Percentiles rank a stretch among this genome's conserved stretches.
phyloP scores from a whole-genome alignment of 306 rosid genomes.

The Castanospermum australe region DNA sequence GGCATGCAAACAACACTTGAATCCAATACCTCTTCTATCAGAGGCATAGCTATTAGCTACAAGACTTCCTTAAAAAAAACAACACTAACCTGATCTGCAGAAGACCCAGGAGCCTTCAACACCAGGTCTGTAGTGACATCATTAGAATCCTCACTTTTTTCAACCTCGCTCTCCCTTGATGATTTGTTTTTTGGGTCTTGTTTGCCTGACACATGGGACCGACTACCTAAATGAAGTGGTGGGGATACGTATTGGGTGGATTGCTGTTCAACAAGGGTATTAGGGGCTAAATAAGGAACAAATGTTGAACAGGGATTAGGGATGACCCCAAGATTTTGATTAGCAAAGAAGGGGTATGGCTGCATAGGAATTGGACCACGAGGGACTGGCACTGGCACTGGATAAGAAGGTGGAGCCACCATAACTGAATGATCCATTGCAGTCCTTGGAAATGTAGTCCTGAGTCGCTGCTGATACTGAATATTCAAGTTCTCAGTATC shows the following conservation, averaged over 20 bases:
- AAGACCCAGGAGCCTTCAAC: slow-evolving; percentile 78
- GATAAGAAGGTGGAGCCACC: slow-evolving; percentile 74
- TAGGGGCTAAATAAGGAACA: slow-evolving; percentile 65
- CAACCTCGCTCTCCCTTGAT: slow-evolving; percentile 54
- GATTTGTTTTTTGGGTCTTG: slow-evolving; percentile 58
- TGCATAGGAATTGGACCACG: slow-evolving; percentile 75
- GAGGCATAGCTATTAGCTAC: slow-evolving; percentile 4
- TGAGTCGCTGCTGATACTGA: slow-evolving; percentile 84
- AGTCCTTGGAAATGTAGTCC: slow-evolving; percentile 81
- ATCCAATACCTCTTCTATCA: slow-evolving; percentile 1
- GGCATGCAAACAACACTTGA: background rate
- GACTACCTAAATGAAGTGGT: slow-evolving; percentile 48
- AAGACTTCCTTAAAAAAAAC: background rate
- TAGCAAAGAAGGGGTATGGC: slow-evolving; percentile 68
- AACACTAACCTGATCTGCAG: slow-evolving; percentile 67
- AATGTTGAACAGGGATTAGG: slow-evolving; percentile 75
- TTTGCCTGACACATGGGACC: slow-evolving; percentile 46
- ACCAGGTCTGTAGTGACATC: slow-evolving; percentile 69
- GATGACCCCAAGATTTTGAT: slow-evolving; percentile 66
- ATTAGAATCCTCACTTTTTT: slow-evolving; percentile 51
- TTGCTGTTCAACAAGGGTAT: slow-evolving; percentile 64
- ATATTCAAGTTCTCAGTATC: slow-evolving; percentile 75
- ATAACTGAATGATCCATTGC: slow-evolving; percentile 79
- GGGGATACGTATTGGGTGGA: slow-evolving; percentile 53
- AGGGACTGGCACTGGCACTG: slow-evolving; percentile 71